These are phyloP conservation scores for Nyssa sinensis DNA, from an alignment of 148 eudicot genomes.

Conservation along the genomic window DNA sequence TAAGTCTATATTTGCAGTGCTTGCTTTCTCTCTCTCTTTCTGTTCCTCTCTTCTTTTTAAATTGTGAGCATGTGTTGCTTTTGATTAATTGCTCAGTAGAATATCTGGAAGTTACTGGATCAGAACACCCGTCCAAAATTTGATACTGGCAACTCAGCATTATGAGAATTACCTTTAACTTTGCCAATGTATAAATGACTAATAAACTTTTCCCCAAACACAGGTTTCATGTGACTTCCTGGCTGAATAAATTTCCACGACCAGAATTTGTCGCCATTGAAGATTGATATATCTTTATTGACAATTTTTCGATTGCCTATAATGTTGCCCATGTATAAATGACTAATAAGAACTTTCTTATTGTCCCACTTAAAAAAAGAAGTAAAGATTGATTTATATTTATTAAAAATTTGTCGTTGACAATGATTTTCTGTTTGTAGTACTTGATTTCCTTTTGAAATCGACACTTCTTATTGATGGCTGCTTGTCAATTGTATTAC, in stretches of 20 bases:
- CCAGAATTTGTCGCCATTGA: not conserved
- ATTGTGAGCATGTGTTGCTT: not conserved
- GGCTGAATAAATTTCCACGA: not conserved
- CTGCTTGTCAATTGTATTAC: too few relatives aligned
- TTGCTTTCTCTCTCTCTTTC: too few relatives aligned
- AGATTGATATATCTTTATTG: not conserved
- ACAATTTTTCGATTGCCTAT: too few relatives aligned
- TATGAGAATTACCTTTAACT: not conserved
- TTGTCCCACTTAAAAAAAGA: too few relatives aligned
- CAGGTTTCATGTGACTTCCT: not conserved
- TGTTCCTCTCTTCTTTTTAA: too few relatives aligned
- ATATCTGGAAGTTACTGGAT: not conserved
- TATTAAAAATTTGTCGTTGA: too few relatives aligned
- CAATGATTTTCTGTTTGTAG: not conserved
- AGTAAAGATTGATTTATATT: too few relatives aligned
- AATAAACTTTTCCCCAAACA: not conserved
- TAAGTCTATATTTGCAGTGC: too few relatives aligned
- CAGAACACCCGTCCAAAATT: not conserved
- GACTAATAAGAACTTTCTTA: not conserved
- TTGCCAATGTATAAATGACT: not conserved
- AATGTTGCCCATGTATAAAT: not conserved
- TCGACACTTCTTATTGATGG: not conserved
- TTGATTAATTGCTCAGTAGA: not conserved
- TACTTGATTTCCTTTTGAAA: too few relatives aligned
- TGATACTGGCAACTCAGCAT: not conserved